phyloP scores from a whole-genome alignment of 139 green algal species.

The Micromonas commoda region DNA sequence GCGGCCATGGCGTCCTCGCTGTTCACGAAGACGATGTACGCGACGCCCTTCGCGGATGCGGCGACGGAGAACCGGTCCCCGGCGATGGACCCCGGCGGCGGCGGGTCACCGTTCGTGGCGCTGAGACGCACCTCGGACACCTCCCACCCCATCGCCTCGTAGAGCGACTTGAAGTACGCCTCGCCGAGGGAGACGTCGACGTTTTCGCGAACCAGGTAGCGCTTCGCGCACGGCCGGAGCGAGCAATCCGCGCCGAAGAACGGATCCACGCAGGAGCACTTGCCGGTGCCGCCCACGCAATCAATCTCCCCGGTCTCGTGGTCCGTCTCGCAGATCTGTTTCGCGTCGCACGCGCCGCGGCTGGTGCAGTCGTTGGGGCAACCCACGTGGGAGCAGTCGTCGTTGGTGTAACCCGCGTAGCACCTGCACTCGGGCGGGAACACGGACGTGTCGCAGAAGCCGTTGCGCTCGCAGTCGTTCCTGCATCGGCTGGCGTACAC shows the following conservation, averaged over 20 bases:
- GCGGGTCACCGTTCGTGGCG: conserved; percentile 9
- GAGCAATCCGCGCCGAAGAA: conserved; percentile 14
- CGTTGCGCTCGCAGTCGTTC: conserved; percentile 24
- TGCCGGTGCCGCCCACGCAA: conserved; percentile 22
- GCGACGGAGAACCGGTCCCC: neutral
- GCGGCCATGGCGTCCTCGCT: neutral
- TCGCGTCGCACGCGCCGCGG: conserved; percentile 18
- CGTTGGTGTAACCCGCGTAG: conserved; percentile 15
- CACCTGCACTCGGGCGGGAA: conserved; percentile 26
- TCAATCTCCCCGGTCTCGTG: conserved; percentile 12
- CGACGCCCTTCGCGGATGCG: neutral
- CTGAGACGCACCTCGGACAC: conserved; percentile 6
- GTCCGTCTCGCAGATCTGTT: neutral
- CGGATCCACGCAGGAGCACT: conserved; percentile 26
- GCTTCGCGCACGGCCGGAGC: conserved; percentile 1
- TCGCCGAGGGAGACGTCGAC: neutral
- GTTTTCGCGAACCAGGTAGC: conserved; percentile 5
- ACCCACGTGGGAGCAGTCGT: conserved; percentile 20
- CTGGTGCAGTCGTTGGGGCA: conserved; percentile 23
- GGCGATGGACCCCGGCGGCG: neutral
- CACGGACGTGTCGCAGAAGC: neutral
- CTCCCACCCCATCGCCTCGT: neutral
- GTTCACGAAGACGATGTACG: conserved; percentile 11
- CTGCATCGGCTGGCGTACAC: neutral
- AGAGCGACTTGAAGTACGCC: neutral